phyloP scores from a whole-genome alignment of 164 flowering plant genomes.

The Aristolochia californica region DNA sequence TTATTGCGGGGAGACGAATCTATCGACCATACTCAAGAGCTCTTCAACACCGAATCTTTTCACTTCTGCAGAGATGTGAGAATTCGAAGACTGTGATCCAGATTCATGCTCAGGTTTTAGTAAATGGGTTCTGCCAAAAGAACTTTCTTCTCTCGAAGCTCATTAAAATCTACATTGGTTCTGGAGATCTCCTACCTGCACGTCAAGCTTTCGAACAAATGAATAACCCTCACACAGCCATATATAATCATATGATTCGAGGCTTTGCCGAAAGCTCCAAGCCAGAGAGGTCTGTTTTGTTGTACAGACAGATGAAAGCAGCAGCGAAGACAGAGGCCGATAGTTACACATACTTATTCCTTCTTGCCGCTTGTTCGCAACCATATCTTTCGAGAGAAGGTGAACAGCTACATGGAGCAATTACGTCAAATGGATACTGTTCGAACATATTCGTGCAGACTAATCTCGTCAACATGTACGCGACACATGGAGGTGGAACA shows the following conservation, averaged over 20 bases:
- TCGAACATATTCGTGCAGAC: conserved; percentile 39
- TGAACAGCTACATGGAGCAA: conserved; percentile 44
- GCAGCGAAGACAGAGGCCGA: conserved; percentile 26
- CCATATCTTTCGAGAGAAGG: conserved; percentile 31
- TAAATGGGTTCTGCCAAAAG: conserved; percentile 41
- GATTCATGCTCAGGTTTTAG: conserved; percentile 38
- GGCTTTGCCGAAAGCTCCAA: conserved; percentile 21
- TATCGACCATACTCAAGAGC: conserved; percentile 16
- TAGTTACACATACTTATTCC: conserved; percentile 45
- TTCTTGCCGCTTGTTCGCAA: conserved; percentile 37
- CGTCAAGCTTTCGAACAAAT: conserved; percentile 22
- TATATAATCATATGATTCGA: conserved; percentile 62
- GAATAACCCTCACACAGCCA: conserved; percentile 26
- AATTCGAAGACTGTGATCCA: conserved; percentile 22
- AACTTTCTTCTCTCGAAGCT: conserved; percentile 43
- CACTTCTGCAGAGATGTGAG: conserved; percentile 22
- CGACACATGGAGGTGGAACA: conserved; percentile 7
- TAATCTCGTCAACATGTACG: conserved; percentile 49
- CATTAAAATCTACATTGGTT: conserved; percentile 23
- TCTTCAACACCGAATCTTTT: conserved; percentile 27
- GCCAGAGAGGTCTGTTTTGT: conserved; percentile 19
- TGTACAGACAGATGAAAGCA: conserved; percentile 29
- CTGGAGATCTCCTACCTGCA: conserved; percentile 24
- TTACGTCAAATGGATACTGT: conserved; percentile 31
- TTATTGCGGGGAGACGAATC: no score